Conservation (phyloP, 1,139 yeast genomes). For the Hemisphaericaspora xylanilytica region DNA sequence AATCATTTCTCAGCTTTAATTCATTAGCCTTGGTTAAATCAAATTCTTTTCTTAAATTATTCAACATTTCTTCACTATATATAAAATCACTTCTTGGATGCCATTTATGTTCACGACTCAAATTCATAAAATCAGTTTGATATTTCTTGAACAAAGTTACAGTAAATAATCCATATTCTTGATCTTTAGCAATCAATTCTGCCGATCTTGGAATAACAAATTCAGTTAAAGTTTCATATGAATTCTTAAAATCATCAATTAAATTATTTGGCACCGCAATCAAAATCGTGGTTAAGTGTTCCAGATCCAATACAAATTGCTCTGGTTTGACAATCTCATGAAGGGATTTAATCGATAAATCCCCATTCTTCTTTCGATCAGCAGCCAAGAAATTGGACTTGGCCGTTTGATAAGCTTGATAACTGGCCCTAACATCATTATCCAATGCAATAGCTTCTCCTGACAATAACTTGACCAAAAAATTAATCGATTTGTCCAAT, state of each 20-base stretch:
- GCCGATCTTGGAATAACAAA: conserved; percentile 95
- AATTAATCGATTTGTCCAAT: conserved; percentile 77
- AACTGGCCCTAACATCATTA: conserved; percentile 71
- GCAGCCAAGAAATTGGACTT: conserved; percentile 82
- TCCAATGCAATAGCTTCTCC: conserved; percentile 81
- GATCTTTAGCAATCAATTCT: conserved; percentile 61
- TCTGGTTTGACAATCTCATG: conserved; percentile 85
- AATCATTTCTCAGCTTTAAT: conserved; percentile 70
- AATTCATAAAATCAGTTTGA: conserved; percentile 63
- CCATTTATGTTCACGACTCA: conserved; percentile 84
- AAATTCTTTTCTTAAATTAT: conserved; percentile 72
- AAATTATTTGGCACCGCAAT: conserved; percentile 79
- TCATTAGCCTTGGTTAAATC: conserved; percentile 74
- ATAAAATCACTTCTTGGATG: conserved; percentile 86
- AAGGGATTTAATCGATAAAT: conserved; percentile 82
- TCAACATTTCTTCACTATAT: conserved; percentile 75
- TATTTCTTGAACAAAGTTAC: conserved; percentile 85
- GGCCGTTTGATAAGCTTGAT: conserved; percentile 73
- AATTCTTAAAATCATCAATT: conserved; percentile 56
- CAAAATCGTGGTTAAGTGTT: conserved; percentile 76
- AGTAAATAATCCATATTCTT: conserved; percentile 68
- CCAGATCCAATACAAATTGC: conserved; percentile 82
- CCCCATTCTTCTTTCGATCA: conserved; percentile 91
- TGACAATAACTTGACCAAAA: conserved; percentile 66
- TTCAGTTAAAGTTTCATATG: conserved; percentile 72